A percentile compares a stretch with the other conserved stretches of the same genome.
phyloP scores from a whole-genome alignment of 2,329 filamentous ascomycete species.

The Trichophyton rubrum region DNA sequence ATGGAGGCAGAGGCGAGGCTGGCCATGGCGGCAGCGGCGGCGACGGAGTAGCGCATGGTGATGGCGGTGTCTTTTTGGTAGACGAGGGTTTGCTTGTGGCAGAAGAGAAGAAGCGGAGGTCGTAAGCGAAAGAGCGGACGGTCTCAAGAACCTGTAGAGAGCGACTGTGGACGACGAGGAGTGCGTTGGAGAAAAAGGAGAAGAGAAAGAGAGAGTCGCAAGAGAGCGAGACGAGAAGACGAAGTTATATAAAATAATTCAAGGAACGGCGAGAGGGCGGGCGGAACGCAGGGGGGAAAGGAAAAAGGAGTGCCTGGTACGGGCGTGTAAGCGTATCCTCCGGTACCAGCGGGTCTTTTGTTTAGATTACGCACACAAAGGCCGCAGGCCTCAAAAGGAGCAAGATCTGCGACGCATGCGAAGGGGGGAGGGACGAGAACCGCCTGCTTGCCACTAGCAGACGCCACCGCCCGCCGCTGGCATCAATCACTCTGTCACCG shows the following conservation, averaged over 20 bases:
- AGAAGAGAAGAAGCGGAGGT: not conserved
- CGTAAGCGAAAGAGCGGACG: slow-evolving; percentile 26
- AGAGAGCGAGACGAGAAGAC: not conserved
- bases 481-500: too few species aligned
- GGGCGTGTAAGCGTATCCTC: not conserved
- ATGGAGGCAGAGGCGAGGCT: slow-evolving; percentile 25
- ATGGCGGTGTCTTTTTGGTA: slow-evolving; percentile 7
- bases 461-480: not conserved
- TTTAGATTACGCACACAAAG: not conserved
- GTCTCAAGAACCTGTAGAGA: slow-evolving; percentile 20
- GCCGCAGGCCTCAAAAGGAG: not conserved
- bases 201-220: slow-evolving; percentile 12
- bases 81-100: not conserved
- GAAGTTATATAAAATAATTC: slow-evolving; percentile 11
- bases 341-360: not conserved
- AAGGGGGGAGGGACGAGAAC: not conserved
- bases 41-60: slow-evolving; percentile 41
- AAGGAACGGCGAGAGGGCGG: not conserved
- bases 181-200: slow-evolving; percentile 5
- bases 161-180: slow-evolving; percentile 4
- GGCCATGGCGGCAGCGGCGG: slow-evolving; percentile 29
- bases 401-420: not conserved
- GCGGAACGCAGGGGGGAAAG: not conserved
- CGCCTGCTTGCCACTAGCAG: not conserved
- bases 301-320: not conserved